phyloP scores from a whole-genome alignment of 2,329 filamentous ascomycete species.

The Penicillium glabrum region DNA sequence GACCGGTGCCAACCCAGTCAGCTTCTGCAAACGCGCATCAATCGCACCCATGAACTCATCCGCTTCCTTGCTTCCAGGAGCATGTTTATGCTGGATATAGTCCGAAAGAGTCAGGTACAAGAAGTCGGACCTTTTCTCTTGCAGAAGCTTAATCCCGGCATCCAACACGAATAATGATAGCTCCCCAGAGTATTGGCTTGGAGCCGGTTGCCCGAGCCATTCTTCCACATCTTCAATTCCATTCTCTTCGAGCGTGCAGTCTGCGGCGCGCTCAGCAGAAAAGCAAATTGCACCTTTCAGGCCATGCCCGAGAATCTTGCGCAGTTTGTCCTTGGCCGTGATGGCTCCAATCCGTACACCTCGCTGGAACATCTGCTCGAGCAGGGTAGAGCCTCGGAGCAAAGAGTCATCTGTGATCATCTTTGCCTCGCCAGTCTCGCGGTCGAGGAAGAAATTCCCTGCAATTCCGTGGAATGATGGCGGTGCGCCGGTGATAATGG shows the following conservation, averaged over 20 bases:
- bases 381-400: slow-evolving; percentile 44
- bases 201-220: slow-evolving; percentile 39
- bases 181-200: slow-evolving; percentile 46
- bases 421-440: slow-evolving; percentile 37
- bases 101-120: slow-evolving; percentile 48
- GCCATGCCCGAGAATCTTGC: slow-evolving; percentile 43
- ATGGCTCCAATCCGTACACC: slow-evolving; percentile 45
- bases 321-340: slow-evolving; percentile 48
- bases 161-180: slow-evolving; percentile 47
- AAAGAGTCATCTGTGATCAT: slow-evolving; percentile 45
- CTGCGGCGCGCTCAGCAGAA: slow-evolving; percentile 36
- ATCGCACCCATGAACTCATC: slow-evolving; percentile 39
- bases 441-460: slow-evolving; percentile 48
- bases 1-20: slow-evolving; percentile 36
- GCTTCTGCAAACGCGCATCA: slow-evolving; percentile 33
- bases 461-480: slow-evolving; percentile 44
- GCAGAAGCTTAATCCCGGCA: slow-evolving; percentile 43
- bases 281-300: slow-evolving; percentile 40
- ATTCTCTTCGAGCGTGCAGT: slow-evolving; percentile 33
- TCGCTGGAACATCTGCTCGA: slow-evolving; percentile 39
- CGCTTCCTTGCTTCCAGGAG: slow-evolving; percentile 37
- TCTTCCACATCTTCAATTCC: slow-evolving; percentile 37
- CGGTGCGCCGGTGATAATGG: slow-evolving; percentile 46
- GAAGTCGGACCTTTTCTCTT: slow-evolving; percentile 41
- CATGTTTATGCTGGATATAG: slow-evolving; percentile 48